A percentile compares a stretch with the other conserved stretches of the same genome.
Evolutionary conservation across 805 yeast genomes (phyloP).

Genomic region (Saccharomyces eubayanus): DNA sequence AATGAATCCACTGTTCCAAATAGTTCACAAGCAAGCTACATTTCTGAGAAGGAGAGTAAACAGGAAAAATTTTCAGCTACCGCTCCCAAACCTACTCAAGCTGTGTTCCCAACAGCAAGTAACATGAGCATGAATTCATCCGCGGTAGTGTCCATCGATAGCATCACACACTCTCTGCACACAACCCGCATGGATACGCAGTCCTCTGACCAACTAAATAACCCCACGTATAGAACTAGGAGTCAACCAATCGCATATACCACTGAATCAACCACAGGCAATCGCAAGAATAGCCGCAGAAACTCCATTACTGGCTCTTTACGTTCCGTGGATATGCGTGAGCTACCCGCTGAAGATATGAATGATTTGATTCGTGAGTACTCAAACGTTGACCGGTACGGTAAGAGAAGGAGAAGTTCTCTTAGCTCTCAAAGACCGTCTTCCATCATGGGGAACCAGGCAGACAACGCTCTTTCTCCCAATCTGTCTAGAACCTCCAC

Average conservation of each 20-base stretch:
- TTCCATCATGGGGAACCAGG: neutral
- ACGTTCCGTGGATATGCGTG: slow-evolving; percentile 27
- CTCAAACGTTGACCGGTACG: slow-evolving; percentile 30
- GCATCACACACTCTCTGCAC: neutral
- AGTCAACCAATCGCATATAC: slow-evolving; percentile 24
- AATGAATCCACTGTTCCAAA: neutral
- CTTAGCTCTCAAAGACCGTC: neutral
- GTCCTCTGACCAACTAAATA: neutral
- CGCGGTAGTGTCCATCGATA: neutral
- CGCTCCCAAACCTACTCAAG: neutral
- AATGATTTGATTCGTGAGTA: slow-evolving; percentile 44
- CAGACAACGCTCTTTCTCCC: neutral
- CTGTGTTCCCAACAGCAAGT: neutral
- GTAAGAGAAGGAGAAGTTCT: slow-evolving; percentile 20
- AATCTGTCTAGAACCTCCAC: slow-evolving; percentile 1
- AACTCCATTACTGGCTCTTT: slow-evolving; percentile 12
- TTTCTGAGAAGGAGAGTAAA: neutral
- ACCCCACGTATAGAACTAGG: slow-evolving; percentile 3
- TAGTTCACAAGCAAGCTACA: neutral
- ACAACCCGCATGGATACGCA: neutral
- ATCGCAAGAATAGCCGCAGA: neutral
- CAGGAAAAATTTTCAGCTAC: neutral
- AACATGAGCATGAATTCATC: neutral
- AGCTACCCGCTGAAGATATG: slow-evolving; percentile 36
- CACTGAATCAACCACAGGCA: neutral